These are phyloP conservation scores for Purpureocillium lavendulum DNA, from an alignment of 2,329 filamentous ascomycete species.

Conservation along the genomic window DNA sequence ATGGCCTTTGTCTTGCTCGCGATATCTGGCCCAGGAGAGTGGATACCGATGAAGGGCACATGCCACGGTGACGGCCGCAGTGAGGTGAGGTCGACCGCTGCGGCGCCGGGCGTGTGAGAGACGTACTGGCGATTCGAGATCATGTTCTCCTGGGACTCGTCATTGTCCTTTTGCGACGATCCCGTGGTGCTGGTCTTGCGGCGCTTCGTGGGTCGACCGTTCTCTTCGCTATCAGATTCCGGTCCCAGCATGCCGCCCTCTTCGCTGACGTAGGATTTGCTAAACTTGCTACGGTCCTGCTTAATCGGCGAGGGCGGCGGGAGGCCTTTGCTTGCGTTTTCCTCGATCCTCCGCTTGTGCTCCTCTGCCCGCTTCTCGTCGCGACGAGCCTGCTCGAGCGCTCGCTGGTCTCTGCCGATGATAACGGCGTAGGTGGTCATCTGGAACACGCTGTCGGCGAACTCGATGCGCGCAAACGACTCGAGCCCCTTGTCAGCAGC, in stretches of 20 bases:
- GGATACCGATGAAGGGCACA: conserved; percentile 62
- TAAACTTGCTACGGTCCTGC: conserved; percentile 45
- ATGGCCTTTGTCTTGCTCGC: conserved; percentile 61
- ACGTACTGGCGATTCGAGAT: conserved; percentile 53
- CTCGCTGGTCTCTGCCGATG: conserved; percentile 61
- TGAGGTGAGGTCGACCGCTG: conserved; percentile 49
- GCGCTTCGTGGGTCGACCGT: conserved; percentile 35
- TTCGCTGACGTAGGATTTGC: conserved; percentile 60
- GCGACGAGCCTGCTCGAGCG: conserved; percentile 44
- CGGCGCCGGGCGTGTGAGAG: conserved; percentile 50
- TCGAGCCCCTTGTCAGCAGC: conserved; percentile 36
- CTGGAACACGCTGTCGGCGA: conserved; percentile 68
- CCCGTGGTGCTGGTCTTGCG: conserved; percentile 36
- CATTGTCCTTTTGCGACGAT: conserved; percentile 32
- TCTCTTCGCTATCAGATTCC: conserved; percentile 48
- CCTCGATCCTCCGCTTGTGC: conserved; percentile 34
- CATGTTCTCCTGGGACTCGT: conserved; percentile 35
- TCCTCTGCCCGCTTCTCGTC: conserved; percentile 40
- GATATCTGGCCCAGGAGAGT: conserved; percentile 56
- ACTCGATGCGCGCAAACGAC: conserved; percentile 55
- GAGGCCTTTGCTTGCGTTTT: conserved; percentile 38
- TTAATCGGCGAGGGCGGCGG: conserved; percentile 42
- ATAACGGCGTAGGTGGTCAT: conserved; percentile 69
- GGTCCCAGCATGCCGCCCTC: conserved; percentile 61
- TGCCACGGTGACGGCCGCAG: conserved; percentile 53